Conservation (phyloP, 106 monocot genomes). For the Dendrobium huoshanense region DNA sequence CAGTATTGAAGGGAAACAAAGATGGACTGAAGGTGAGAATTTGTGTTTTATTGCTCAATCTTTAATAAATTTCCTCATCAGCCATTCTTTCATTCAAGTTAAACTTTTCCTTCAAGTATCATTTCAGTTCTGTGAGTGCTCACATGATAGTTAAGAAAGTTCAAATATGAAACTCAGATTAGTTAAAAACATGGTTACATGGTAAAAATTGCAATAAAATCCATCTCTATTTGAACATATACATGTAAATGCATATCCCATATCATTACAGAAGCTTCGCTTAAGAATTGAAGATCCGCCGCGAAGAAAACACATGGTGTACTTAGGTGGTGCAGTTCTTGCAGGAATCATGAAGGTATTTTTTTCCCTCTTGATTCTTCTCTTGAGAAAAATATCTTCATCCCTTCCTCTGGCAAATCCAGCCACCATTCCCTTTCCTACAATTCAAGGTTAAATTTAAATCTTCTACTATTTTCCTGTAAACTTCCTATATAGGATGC, state of each 20-base stretch:
- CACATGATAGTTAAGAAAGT: too few relatives aligned
- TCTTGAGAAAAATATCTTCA: neutral
- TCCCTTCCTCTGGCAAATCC: neutral
- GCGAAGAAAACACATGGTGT: constrained; percentile 96
- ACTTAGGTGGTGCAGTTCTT: constrained; percentile 94
- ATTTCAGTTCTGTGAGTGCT: too few relatives aligned
- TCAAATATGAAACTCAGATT: too few relatives aligned
- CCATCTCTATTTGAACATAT: neutral
- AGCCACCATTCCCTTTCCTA: neutral
- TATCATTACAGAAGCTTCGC: constrained; percentile 57
- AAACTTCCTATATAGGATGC: constrained; percentile 50
- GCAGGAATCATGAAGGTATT: constrained; percentile 98
- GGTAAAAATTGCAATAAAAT: too few relatives aligned
- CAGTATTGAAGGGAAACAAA: constrained; percentile 89
- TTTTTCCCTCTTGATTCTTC: neutral
- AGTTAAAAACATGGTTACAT: too few relatives aligned
- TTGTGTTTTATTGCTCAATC: neutral
- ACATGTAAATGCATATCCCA: neutral
- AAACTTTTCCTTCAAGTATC: too few relatives aligned
- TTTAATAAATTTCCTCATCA: neutral
- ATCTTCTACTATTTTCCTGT: neutral
- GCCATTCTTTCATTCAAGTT: too few relatives aligned
- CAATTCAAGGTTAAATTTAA: neutral
- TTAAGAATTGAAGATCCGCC: constrained; percentile 93
- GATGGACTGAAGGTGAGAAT: constrained; percentile 84